Conservation (phyloP, 345 rosid genomes). For the Eucalyptus fibrosa region DNA sequence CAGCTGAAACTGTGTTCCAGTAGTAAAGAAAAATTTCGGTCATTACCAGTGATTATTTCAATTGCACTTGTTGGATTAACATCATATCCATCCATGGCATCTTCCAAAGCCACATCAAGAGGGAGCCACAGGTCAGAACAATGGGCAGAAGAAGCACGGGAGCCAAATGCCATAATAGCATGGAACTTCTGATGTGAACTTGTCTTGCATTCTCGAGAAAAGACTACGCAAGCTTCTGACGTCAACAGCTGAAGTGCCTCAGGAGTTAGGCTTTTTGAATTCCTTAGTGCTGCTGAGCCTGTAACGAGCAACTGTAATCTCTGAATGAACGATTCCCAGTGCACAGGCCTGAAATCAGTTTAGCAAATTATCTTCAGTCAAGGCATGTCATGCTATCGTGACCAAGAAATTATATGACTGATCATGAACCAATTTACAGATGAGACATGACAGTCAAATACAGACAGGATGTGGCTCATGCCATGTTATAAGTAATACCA, state of each 20-base stretch:
- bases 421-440: neutral
- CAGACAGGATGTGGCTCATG: no score
- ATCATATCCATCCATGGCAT: conserved; percentile 89
- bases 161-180: conserved; percentile 48
- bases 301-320: conserved; percentile 44
- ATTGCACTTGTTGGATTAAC: conserved; percentile 64
- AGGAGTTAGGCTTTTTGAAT: conserved; percentile 27
- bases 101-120: conserved; percentile 85
- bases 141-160: conserved; percentile 52
- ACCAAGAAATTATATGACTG: neutral
- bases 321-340: conserved; percentile 57
- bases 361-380: neutral
- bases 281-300: conserved; percentile 47
- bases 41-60: conserved; percentile 66
- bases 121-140: conserved; percentile 89
- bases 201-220: conserved; percentile 31
- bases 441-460: neutral
- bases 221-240: conserved; percentile 20
- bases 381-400: neutral
- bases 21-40: neutral
- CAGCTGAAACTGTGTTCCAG: neutral
- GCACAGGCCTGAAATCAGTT: conserved; percentile 32
- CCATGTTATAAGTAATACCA: neutral
- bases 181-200: conserved; percentile 31
- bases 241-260: conserved; percentile 45